Base-by-base conservation (phyloP, 768 basidiomycete genomes). In the Piloderma croceum region DNA sequence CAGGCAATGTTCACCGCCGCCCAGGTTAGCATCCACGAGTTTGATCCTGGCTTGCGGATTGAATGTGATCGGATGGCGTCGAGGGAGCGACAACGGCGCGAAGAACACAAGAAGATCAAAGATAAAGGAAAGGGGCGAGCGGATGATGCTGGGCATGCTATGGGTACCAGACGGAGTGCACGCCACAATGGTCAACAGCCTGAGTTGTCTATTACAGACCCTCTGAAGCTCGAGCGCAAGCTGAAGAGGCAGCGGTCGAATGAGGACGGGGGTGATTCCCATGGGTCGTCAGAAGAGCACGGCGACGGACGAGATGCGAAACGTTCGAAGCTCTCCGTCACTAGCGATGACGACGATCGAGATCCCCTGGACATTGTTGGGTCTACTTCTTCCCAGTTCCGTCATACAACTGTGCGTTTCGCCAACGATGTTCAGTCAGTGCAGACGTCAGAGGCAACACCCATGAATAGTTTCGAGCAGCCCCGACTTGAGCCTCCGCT, bases 11-110 rank as follows among this genome's bases (percentile, higher is more conserved):
- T 81, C 46, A 90, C 80, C 18, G 84, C 88, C 13, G 73, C 88
- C 2, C 73, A 96, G 27, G 39, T 44, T 10, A 83, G 87, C 66
- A 77, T 90, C 41, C 78, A 86, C 51, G 86, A 88, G 53, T 90
- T 92, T 50, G 92, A 94, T 53, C 71, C 74, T 1, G 71, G 76
- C 38, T 84, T 96, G 58, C 68, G 70, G 37, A 43, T 80, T 21
- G 94, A 97, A 58, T 97, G 93, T 58, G 82, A 86, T 57, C 72
- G 87, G 47, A 92, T 93, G 87, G 85, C 89, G 11, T 71, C 62
- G 27, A 69, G 82, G 38, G 87, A 93, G 56, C 65, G 79, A 44
- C 76, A 80, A 62, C 69, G 86, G 50, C 60, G 77, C 43, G 74
- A 76, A 7, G 81, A 77, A 45, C 55, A 65, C 39, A 67, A 62